Base-by-base conservation (phyloP, 257 asterid species). In the Cynanchum wilfordii region DNA sequence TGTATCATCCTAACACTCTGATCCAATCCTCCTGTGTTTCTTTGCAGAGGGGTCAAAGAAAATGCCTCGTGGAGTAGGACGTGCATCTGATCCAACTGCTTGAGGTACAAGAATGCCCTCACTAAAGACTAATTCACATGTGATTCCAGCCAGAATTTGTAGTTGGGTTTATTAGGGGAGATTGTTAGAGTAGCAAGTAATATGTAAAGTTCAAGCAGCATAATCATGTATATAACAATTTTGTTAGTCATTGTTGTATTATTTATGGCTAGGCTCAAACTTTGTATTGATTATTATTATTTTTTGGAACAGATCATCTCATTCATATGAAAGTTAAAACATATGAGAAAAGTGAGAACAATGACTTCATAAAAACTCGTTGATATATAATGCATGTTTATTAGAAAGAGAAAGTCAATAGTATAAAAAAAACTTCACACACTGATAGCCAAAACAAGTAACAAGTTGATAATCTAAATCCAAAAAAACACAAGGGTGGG, bases 1-100 rank as follows among this genome's bases (percentile, higher is more conserved):
- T 64, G 5, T 33, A 7, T 74, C 30, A 8, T 62, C 1, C 27
- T 11, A 12, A 12, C 38, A 22, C 59, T 63, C 12, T 27, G 24
- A 36, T 70, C 65, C 65, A 56, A 42, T 30, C 38, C 38, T 60
- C 59, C 15, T 60, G 30, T 68, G 55, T 70, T 15, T 19, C 63
- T 73, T 20, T 83, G 76, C 87, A 85, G 91, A 71, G 66, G 80
- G 70, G 24, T 78, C 90, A 36, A 93, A 93, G 95, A 91, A 91
- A 80, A 89, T 93, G 97, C 98, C 97, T 64, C 96, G 96, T 33
- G 98, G 96, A 29, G 89, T 72, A 77, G 98, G 98, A 66, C 90
- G 90, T 22, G 88, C 94, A 20, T 30, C 27, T n/a, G 30, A 66
- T 56, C 62, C 29, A 54, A 58, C 42, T 36, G 27, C 9, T 2